Conservation (phyloP, 352 stramenopile genomes). For the Globisporangium nunn region DNA sequence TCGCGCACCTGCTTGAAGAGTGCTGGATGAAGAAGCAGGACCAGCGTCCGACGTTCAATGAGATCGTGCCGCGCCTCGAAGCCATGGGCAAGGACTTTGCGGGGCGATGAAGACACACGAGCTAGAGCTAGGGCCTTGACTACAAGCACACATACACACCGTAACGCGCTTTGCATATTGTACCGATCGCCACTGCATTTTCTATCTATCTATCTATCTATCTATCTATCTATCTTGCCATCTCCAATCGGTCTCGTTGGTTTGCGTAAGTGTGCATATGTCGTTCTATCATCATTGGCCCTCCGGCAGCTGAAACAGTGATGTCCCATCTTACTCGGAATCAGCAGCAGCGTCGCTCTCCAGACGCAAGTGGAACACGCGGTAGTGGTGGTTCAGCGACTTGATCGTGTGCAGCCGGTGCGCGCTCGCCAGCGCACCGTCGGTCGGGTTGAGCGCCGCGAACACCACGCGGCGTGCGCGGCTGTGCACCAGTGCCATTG, state of each 20-base stretch:
- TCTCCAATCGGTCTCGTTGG: background rate
- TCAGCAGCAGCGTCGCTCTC: background rate
- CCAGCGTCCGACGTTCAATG: constrained; percentile 71
- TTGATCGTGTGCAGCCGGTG: constrained; percentile 75
- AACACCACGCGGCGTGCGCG: constrained; percentile 79
- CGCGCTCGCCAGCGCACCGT: constrained; percentile 57
- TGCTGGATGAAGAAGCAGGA: constrained; percentile 86
- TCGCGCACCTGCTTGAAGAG: constrained; percentile 61
- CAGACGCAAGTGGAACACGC: constrained; percentile 61
- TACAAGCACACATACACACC: background rate
- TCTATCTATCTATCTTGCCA: background rate
- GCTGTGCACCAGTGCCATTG: constrained; percentile 87
- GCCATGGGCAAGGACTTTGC: constrained; percentile 74
- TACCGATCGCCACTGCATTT: background rate
- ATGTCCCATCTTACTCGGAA: background rate
- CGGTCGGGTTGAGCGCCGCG: constrained; percentile 30
- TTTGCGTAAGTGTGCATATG: no score
- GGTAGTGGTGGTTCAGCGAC: constrained; percentile 87
- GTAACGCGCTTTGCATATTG: background rate
- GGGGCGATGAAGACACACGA: constrained; percentile 4
- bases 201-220: background rate
- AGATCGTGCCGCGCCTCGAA: constrained; percentile 75
- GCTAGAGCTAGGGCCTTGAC: background rate
- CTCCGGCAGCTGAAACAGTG: background rate
- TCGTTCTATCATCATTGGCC: background rate